Evolutionary conservation across 306 rosid genomes (phyloP), one percentile per base, ranked within the genome.

Genomic region (Pyrus bretschneideri): DNA sequence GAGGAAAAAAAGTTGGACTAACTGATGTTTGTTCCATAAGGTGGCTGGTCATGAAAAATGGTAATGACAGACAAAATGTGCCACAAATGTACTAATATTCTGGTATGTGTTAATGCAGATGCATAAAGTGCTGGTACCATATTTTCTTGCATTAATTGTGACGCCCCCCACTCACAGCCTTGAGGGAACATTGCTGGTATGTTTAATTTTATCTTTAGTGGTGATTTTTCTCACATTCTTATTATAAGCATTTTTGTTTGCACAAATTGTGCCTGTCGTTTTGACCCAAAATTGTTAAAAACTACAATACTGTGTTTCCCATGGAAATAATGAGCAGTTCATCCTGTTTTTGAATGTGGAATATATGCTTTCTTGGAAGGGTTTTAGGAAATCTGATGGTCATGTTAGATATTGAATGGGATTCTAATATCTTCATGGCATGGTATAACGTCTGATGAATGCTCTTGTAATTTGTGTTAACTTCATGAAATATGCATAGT

Each of bases 101-200:
- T 49, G 45, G 70, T 72, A 44, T 77, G 49, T 71, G 69, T 70
- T 40, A 64, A 13, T 79, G 79, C 97, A 94, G 97, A 94, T 91
- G 97, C 96, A 91, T 77, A 90, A 57, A 68, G 93, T 94, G 80
- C 79, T 91, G 83, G 81, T 90, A 78, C 98, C 98, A 68, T 94
- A 72, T 86, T 89, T 91, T 27, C 52, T 94, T 72, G 95, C 91
- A 45, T 62, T 94, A 71, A 85, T 80, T 81, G 84, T 89, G 76
- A 94, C 96, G 1, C 97, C 98, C 63, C 78, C 97, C 14, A 87
- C 96, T 73, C 90, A 74, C 86, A 54, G 97, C 88, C 91, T 94
- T 27, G 98, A 94, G 83, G 98, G 98, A 68, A 91, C 97, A 13
- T 79, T 94, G 85, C 87, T 94, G 98, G 98, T 94, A 87, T 58